phyloP scores from a whole-genome alignment of 352 stramenopile species.

The Phytophthora meadii region DNA sequence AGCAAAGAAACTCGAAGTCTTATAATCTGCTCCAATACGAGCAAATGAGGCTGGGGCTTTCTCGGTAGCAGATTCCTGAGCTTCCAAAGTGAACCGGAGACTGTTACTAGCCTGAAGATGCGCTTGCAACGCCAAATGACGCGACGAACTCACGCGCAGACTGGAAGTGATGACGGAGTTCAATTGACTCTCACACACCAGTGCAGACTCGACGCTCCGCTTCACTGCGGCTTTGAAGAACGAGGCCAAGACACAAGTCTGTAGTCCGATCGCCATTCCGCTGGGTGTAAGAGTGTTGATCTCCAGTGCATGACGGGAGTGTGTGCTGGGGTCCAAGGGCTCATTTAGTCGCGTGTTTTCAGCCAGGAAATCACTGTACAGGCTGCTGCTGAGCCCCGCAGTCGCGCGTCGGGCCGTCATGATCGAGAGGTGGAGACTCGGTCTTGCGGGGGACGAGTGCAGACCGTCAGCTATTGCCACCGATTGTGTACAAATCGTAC shows the following conservation, averaged over 20 bases:
- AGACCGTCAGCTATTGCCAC: conserved; percentile 9
- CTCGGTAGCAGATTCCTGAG: conserved; percentile 74
- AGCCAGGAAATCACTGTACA: conserved; percentile 75
- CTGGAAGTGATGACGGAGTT: conserved; percentile 74
- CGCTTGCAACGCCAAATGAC: conserved; percentile 69
- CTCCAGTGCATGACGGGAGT: conserved; percentile 61
- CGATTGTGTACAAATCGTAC: conserved; percentile 6
- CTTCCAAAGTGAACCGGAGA: conserved; percentile 77
- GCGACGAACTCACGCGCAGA: conserved; percentile 73
- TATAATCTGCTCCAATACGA: conserved; percentile 75
- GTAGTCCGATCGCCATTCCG: conserved; percentile 57
- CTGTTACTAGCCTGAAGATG: conserved; percentile 62
- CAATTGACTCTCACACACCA: conserved; percentile 71
- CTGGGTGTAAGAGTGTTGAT: conserved; percentile 63
- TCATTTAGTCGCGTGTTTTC: conserved; percentile 54
- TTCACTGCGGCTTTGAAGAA: conserved; percentile 79
- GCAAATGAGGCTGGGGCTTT: conserved; percentile 74
- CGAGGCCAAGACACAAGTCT: conserved; percentile 66
- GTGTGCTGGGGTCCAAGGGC: conserved; percentile 43
- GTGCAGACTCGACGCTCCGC: conserved; percentile 65
- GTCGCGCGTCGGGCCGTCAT: conserved; percentile 42
- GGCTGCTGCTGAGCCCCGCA: conserved; percentile 63
- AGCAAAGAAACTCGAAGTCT: conserved; percentile 49
- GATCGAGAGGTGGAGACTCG: neutral
- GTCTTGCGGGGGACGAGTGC: neutral